phyloP scores from a whole-genome alignment of 2,329 filamentous ascomycete genomes.

The Colletotrichum sojae region DNA sequence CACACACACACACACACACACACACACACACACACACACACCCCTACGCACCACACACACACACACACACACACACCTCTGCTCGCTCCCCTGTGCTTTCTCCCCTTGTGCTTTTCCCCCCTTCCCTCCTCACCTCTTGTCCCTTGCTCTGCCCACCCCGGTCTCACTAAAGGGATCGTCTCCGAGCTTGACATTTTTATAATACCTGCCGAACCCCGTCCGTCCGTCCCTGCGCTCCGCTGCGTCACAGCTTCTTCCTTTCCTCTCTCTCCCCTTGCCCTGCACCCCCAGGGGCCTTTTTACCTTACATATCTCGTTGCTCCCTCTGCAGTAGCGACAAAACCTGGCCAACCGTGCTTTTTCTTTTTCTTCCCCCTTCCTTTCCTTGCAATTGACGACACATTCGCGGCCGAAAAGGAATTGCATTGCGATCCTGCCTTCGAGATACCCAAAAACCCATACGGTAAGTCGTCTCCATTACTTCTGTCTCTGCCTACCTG shows the following conservation, averaged over 20 bases:
- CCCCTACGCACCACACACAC: neutral
- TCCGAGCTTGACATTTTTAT: constrained; percentile 41
- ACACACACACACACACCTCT: constrained; percentile 10
- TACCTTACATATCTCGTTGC: constrained; percentile 33
- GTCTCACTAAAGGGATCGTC: constrained; percentile 40
- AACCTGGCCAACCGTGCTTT: constrained; percentile 21
- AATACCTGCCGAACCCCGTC: constrained; percentile 41
- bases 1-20: neutral
- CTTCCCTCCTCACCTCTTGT: constrained; percentile 26
- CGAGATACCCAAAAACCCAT: constrained; percentile 10
- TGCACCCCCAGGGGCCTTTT: constrained; percentile 3
- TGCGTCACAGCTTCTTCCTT: constrained; percentile 38
- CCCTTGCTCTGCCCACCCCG: constrained; percentile 22
- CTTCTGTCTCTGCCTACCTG: neutral
- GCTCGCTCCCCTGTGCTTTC: neutral
- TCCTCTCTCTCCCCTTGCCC: constrained; percentile 27
- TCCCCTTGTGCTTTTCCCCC: neutral
- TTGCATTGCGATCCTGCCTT: neutral
- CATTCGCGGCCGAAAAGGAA: constrained; percentile 7
- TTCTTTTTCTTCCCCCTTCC: constrained; percentile 29
- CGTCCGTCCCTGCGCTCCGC: constrained; percentile 36
- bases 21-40: neutral
- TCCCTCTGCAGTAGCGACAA: constrained; percentile 35
- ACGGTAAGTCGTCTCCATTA: constrained; percentile 16
- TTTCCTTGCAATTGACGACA: constrained; percentile 29